Evolutionary conservation across 768 basidiomycete species (phyloP).

Genomic region (Lepiota venenata): DNA sequence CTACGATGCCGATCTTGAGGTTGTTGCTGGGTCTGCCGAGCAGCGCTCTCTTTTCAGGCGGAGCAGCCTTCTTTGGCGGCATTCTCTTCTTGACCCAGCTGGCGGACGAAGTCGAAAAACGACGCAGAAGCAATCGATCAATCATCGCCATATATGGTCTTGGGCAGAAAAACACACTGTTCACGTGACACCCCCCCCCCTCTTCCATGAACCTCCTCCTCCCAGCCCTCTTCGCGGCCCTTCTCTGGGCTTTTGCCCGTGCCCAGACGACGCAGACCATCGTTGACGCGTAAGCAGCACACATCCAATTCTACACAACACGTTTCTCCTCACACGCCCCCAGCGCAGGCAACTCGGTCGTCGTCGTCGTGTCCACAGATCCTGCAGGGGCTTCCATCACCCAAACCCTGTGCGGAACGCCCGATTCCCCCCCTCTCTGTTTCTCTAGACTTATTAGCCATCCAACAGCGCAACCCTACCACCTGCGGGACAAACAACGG

Average conservation of each 20-base stretch:
- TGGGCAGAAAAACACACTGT: constrained; percentile 4
- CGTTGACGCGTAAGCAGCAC: constrained; percentile 43
- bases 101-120: constrained; percentile 36
- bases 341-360: constrained; percentile 47
- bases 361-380: constrained; percentile 44
- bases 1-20: constrained; percentile 98
- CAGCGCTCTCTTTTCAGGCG: constrained; percentile 77
- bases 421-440: not conserved
- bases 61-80: constrained; percentile 86
- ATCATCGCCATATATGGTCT: constrained; percentile 18
- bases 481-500: constrained; percentile 13
- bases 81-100: constrained; percentile 60
- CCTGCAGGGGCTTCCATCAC: constrained; percentile 38
- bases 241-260: constrained; percentile 15
- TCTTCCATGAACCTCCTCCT: constrained; percentile 16
- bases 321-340: too few species aligned
- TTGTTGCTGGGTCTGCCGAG: constrained; percentile 95
- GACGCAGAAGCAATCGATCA: constrained; percentile 21
- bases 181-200: not conserved
- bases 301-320: too few species aligned
- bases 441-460: not conserved
- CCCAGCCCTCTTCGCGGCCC: not conserved
- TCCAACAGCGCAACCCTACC: constrained; percentile 21
- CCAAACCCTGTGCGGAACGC: constrained; percentile 35
- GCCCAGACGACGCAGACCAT: constrained; percentile 44